Conservation (phyloP, 352 stramenopile species). For the Vaucheria bursata region DNA sequence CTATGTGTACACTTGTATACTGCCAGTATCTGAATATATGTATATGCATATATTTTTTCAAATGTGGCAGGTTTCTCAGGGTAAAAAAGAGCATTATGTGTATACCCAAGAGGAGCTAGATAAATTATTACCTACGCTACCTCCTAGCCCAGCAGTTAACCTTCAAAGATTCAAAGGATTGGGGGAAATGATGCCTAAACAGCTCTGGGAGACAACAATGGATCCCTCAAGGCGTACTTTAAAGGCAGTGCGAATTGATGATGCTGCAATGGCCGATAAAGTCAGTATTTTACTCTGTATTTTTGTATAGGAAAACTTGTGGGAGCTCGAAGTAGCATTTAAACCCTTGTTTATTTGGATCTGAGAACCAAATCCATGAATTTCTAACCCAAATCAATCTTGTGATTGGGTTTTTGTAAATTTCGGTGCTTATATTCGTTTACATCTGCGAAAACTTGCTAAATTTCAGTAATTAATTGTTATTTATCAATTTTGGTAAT, state of each 20-base stretch:
- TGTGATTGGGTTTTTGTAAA: background rate
- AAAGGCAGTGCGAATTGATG: slow-evolving; percentile 58
- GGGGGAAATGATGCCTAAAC: slow-evolving; percentile 58
- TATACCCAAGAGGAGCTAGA: slow-evolving; percentile 39
- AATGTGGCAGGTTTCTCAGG: slow-evolving; percentile 36
- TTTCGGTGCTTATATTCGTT: too few species aligned
- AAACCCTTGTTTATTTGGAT: too few species aligned
- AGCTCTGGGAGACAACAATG: slow-evolving; percentile 69
- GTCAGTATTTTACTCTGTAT: too few species aligned
- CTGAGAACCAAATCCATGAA: background rate
- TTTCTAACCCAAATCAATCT: background rate
- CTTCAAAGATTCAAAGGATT: slow-evolving; percentile 65
- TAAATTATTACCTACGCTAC: slow-evolving; percentile 3
- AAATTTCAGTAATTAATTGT: too few species aligned
- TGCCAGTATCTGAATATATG: slow-evolving; percentile 14
- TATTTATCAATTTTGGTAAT: too few species aligned
- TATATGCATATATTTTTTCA: too few species aligned
- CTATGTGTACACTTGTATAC: too few species aligned
- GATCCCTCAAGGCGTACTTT: slow-evolving; percentile 56
- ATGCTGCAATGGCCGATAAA: slow-evolving; percentile 57
- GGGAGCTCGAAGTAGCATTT: too few species aligned
- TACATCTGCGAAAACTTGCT: too few species aligned
- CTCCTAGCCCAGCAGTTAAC: background rate
- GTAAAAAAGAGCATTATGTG: slow-evolving; percentile 30
- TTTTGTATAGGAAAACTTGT: too few species aligned